These are phyloP conservation scores for Didymella sp. DNA, from an alignment of 2,329 filamentous ascomycete genomes.

Conservation along the genomic window DNA sequence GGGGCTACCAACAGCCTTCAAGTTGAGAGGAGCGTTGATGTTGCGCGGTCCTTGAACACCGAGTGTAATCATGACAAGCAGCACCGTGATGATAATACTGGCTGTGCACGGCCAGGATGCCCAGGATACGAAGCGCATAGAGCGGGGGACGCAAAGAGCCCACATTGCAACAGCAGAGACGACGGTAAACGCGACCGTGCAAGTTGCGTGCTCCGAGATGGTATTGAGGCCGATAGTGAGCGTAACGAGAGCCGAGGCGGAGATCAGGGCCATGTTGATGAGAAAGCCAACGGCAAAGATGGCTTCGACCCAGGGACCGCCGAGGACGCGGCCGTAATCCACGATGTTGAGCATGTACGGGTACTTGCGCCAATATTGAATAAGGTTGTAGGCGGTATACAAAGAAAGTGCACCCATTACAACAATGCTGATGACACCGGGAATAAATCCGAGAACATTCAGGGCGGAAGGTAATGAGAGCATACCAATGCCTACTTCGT, in stretches of 20 bases:
- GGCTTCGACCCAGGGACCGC: constrained; percentile 35
- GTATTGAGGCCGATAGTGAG: constrained; percentile 40
- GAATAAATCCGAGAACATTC: constrained; percentile 37
- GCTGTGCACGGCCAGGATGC: constrained; percentile 37
- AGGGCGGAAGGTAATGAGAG: constrained; percentile 36
- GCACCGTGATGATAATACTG: constrained; percentile 30
- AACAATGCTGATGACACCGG: constrained; percentile 34
- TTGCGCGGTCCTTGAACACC: constrained; percentile 34
- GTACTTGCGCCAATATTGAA: constrained; percentile 42
- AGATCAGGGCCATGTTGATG: constrained; percentile 41
- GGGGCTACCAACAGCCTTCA: constrained; percentile 33
- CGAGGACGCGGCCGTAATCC: constrained; percentile 39
- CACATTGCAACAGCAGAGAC: constrained; percentile 36
- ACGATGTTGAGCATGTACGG: constrained; percentile 42
- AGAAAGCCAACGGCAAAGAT: constrained; percentile 37
- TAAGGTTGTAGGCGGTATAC: constrained; percentile 41
- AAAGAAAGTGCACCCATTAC: constrained; percentile 36
- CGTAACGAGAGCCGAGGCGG: constrained; percentile 37
- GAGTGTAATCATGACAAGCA: constrained; percentile 39
- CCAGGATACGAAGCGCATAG: constrained; percentile 41
- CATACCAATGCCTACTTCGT: constrained; percentile 42
- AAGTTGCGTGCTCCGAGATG: constrained; percentile 37
- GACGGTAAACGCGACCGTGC: constrained; percentile 38
- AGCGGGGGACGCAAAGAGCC: constrained; percentile 37
- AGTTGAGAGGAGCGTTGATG: constrained; percentile 29